Percentiles rank a stretch among this genome's conserved stretches.
These are phyloP conservation scores for Kandelia obovata DNA, from an alignment of 345 rosid genomes.

Conservation along the genomic window DNA sequence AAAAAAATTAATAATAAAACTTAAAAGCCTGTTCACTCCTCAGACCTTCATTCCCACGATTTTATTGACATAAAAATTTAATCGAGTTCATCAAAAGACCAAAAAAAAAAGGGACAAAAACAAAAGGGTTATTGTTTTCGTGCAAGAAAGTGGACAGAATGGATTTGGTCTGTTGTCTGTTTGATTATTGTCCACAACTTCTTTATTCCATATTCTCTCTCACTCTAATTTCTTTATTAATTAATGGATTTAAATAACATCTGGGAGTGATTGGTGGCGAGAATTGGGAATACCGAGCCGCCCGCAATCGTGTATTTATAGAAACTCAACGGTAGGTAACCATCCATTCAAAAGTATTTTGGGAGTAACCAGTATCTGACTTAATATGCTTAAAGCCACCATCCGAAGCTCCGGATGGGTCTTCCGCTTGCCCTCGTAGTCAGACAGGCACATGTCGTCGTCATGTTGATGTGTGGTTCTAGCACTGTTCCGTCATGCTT, in stretches of 20 bases:
- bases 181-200: not conserved
- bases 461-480: too few relatives aligned
- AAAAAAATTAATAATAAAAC: not conserved
- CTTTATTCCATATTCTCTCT: not conserved
- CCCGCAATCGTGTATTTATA: conserved; percentile 27
- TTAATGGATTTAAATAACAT: not conserved
- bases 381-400: too few relatives aligned
- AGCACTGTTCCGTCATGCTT: too few relatives aligned
- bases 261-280: conserved; percentile 56
- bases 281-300: conserved; percentile 46
- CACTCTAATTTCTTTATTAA: not conserved
- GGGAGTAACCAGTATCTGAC: too few relatives aligned
- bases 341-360: too few relatives aligned
- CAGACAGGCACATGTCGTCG: too few relatives aligned
- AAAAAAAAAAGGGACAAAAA: not conserved
- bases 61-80: not conserved
- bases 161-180: conserved; percentile 17
- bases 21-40: not conserved
- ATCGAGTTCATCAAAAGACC: too few relatives aligned
- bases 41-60: not conserved
- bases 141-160: not conserved
- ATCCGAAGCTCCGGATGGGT: too few relatives aligned
- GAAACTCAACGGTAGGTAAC: not conserved
- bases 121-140: not conserved
- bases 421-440: too few relatives aligned